A percentile compares a stretch with the other conserved stretches of the same genome.
Evolutionary conservation across 1,284 basidiomycete genomes (phyloP).

Genomic region (Anthracocystis setariae): DNA sequence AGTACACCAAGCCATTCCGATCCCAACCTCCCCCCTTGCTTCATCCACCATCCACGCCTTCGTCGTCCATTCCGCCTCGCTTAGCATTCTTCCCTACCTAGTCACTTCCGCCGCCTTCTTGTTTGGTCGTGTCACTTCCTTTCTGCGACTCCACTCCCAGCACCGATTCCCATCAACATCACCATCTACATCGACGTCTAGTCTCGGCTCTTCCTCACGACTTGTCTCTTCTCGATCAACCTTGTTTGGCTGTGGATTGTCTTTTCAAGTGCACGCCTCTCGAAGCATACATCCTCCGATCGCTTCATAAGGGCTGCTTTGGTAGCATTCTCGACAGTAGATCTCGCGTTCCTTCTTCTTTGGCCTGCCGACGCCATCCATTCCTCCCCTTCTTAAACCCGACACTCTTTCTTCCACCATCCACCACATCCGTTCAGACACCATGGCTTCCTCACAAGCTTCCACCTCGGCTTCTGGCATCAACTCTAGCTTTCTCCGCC

Average conservation of each 20-base stretch:
- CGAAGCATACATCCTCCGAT: conserved; percentile 30
- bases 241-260: conserved; percentile 30
- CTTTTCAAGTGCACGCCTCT: conserved; percentile 17
- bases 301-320: conserved; percentile 21
- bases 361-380: conserved; percentile 4
- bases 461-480: conserved; percentile 48
- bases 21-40: conserved; percentile 42
- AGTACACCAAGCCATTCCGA: conserved; percentile 43
- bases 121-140: conserved; percentile 18
- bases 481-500: conserved; percentile 57
- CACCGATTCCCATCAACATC: background rate
- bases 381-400: background rate
- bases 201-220: conserved; percentile 4
- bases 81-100: conserved; percentile 7
- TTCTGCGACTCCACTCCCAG: background rate
- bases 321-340: background rate
- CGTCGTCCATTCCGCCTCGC: conserved; percentile 32
- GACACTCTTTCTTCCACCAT: conserved; percentile 1
- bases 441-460: conserved; percentile 43
- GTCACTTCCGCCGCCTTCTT: conserved; percentile 18
- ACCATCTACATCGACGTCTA: background rate
- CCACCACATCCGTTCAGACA: conserved; percentile 11
- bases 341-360: too few relatives aligned
- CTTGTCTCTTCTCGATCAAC: conserved; percentile 11
- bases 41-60: conserved; percentile 34